Conservation (phyloP, 305 asterid genomes). For the Fraxinus baroniana region DNA sequence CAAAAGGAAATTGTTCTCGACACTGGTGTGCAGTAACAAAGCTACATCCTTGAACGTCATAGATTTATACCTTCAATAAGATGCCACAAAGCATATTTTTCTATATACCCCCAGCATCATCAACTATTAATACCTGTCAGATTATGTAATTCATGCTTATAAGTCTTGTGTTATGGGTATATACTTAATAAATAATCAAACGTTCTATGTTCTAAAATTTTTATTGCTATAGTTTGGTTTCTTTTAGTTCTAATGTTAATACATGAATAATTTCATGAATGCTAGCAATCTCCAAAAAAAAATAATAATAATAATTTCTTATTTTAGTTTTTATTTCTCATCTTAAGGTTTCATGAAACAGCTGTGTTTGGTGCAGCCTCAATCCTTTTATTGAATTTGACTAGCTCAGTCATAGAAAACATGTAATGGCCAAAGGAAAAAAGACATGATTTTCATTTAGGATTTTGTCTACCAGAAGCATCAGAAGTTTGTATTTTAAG, state of each 20-base stretch:
- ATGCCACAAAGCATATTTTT: not conserved
- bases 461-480: not conserved
- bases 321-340: not conserved
- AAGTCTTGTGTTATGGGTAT: not conserved
- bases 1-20: not conserved
- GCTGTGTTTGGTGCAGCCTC: not conserved
- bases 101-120: not conserved
- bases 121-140: not conserved
- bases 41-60: not conserved
- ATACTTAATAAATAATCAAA: not conserved
- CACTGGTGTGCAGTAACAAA: not conserved
- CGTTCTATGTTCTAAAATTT: not conserved
- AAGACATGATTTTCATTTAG: not conserved
- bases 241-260: constrained; percentile 1
- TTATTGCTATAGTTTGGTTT: not conserved
- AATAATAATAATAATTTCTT: not conserved
- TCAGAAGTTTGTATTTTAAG: not conserved
- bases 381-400: not conserved
- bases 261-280: not conserved
- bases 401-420: not conserved
- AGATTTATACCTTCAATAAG: constrained; percentile 22
- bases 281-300: not conserved
- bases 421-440: not conserved
- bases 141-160: not conserved
- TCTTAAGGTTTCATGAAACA: not conserved